Evolutionary conservation across 2,329 filamentous ascomycete genomes (phyloP).

Genomic region (Fusarium cyanostomum): DNA sequence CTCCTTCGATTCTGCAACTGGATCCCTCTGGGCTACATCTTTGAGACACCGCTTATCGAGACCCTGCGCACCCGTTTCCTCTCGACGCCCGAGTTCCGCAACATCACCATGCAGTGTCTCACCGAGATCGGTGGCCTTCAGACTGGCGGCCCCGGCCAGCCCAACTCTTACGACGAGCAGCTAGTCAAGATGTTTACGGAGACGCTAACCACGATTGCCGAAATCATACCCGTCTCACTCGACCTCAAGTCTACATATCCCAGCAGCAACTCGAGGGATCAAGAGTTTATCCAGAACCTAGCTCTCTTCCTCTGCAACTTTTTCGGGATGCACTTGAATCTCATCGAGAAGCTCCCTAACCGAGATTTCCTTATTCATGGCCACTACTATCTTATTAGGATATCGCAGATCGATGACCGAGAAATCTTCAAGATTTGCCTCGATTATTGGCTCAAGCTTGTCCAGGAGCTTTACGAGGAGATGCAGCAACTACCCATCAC

Average conservation of each 20-base stretch:
- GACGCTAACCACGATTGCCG: constrained; percentile 89
- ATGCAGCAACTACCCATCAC: constrained; percentile 97
- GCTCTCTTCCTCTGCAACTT: constrained; percentile 97
- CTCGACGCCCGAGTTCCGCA: constrained; percentile 93
- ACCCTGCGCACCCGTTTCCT: constrained; percentile 93
- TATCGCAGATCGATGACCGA: constrained; percentile 97
- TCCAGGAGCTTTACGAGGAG: constrained; percentile 97
- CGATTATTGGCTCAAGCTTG: constrained; percentile 99
- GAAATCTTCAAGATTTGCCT: constrained; percentile 99
- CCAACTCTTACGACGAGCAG: constrained; percentile 89
- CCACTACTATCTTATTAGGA: constrained; percentile 97
- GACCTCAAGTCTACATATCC: constrained; percentile 93
- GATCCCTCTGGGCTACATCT: constrained; percentile 98
- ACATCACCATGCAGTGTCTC: constrained; percentile 94
- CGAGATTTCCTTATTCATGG: constrained; percentile 93
- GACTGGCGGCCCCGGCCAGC: constrained; percentile 74
- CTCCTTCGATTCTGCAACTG: constrained; percentile 97
- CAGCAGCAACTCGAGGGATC: constrained; percentile 89
- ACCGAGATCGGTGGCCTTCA: constrained; percentile 97
- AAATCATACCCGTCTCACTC: constrained; percentile 89
- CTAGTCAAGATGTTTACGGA: constrained; percentile 99
- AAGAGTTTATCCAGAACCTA: constrained; percentile 97
- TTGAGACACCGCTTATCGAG: constrained; percentile 96
- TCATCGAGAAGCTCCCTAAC: constrained; percentile 96
- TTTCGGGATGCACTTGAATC: constrained; percentile 89